These are phyloP conservation scores for Penicillium nordicum DNA, from an alignment of 2,329 filamentous ascomycete species.

Conservation along the genomic window DNA sequence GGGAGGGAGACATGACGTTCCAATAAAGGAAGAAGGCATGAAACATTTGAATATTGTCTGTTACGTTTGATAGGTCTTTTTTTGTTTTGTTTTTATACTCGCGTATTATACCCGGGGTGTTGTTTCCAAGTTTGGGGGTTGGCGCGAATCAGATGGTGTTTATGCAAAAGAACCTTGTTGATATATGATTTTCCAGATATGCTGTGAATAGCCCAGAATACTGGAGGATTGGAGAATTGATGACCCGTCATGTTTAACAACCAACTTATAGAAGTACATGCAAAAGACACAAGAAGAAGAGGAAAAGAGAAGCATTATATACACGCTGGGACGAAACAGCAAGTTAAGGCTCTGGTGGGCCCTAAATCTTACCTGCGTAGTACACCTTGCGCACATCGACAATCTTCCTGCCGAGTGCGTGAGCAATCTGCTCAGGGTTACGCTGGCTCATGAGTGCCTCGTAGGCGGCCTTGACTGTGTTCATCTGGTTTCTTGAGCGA, in stretches of 20 bases:
- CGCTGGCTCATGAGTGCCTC: slow-evolving; percentile 78
- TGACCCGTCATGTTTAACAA: slow-evolving; percentile 18
- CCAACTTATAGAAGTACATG: slow-evolving; percentile 33
- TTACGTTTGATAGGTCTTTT: slow-evolving; percentile 8
- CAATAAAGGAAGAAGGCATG: slow-evolving; percentile 7
- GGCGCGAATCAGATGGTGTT: background rate
- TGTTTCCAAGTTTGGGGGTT: background rate
- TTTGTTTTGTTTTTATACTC: background rate
- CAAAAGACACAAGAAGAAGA: slow-evolving; percentile 22
- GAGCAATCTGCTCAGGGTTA: slow-evolving; percentile 84
- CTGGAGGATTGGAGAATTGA: slow-evolving; percentile 11
- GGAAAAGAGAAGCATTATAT: slow-evolving; percentile 23
- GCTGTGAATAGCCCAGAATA: slow-evolving; percentile 6
- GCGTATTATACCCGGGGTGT: slow-evolving; percentile 12
- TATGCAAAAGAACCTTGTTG: background rate
- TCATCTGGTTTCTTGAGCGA: slow-evolving; percentile 92
- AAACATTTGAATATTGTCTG: background rate
- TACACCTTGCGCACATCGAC: slow-evolving; percentile 97
- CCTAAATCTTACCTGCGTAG: slow-evolving; percentile 73
- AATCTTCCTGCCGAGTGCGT: slow-evolving; percentile 87
- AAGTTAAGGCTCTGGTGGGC: slow-evolving; percentile 4
- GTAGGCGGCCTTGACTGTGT: slow-evolving; percentile 89
- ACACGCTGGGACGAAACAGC: slow-evolving; percentile 21
- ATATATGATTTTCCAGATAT: slow-evolving; percentile 13
- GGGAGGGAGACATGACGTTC: slow-evolving; percentile 28